Conservation (phyloP, 2,329 filamentous ascomycete species). For the Xenoacremonium recifei region DNA sequence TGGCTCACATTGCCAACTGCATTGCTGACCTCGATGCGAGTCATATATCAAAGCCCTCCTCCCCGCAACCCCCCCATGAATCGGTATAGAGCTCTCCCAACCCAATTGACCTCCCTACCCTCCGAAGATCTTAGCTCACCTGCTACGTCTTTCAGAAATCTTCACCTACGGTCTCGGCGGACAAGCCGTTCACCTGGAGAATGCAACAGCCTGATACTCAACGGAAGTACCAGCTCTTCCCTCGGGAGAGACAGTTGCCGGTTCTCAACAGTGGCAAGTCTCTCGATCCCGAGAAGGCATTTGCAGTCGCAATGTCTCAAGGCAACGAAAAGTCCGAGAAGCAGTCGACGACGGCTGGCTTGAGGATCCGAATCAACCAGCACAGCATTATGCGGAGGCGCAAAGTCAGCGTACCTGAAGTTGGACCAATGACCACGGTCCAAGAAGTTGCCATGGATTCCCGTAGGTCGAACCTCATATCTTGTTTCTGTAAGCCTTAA, state of each 20-base stretch:
- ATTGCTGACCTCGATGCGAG: constrained; percentile 49
- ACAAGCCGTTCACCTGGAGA: constrained; percentile 56
- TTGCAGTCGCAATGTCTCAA: constrained; percentile 40
- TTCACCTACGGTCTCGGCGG: constrained; percentile 30
- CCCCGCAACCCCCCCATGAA: constrained; percentile 44
- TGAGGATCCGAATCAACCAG: constrained; percentile 57
- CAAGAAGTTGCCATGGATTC: constrained; percentile 69
- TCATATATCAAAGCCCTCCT: constrained; percentile 51
- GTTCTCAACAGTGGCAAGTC: constrained; percentile 41
- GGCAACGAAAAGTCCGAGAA: constrained; percentile 42
- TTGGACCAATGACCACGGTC: constrained; percentile 67
- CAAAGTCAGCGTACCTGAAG: constrained; percentile 63
- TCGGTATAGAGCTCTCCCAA: constrained; percentile 35
- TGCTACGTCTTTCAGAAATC: constrained; percentile 18
- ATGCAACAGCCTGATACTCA: constrained; percentile 53
- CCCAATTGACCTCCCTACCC: constrained; percentile 9
- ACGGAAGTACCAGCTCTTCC: constrained; percentile 62
- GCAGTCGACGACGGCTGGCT: constrained; percentile 33
- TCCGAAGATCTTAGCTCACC: constrained; percentile 12
- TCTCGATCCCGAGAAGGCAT: constrained; percentile 50
- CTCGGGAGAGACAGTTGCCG: constrained; percentile 48
- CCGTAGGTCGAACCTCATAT: constrained; percentile 48
- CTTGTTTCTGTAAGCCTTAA: constrained; percentile 1
- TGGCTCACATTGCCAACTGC: constrained; percentile 64
- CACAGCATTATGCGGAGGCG: constrained; percentile 56